A percentile compares a stretch with the other conserved stretches of the same genome.
Conservation (phyloP, 2,329 filamentous ascomycete species). For the Colletotrichum sp. region DNA sequence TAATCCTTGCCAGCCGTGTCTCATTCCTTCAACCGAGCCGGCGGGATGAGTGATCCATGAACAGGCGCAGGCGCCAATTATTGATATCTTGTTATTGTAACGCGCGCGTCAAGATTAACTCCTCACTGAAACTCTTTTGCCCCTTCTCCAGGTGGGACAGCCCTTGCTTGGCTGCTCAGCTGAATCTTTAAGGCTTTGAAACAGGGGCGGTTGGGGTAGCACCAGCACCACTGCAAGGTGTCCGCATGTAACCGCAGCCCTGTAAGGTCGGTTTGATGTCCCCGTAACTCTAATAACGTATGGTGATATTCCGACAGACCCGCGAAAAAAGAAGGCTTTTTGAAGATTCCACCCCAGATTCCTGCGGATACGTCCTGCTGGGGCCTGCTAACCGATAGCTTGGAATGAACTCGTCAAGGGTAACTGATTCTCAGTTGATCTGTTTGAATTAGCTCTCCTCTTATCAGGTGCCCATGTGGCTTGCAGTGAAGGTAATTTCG, state of each 20-base stretch:
- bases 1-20: not conserved
- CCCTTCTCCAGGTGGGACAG: not conserved
- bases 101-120: not conserved
- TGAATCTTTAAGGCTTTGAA: not conserved
- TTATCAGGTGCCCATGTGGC: accelerated
- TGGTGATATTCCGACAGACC: not conserved
- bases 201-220: not conserved
- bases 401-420: not conserved
- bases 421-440: not conserved
- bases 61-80: not conserved
- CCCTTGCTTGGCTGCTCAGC: not conserved
- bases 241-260: not conserved
- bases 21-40: not conserved
- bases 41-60: not conserved
- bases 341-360: not conserved
- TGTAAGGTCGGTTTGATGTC: not conserved
- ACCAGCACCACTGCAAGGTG: not conserved
- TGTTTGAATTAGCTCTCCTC: not conserved
- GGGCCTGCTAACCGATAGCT: not conserved
- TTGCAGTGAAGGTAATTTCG: accelerated
- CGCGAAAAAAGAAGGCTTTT: not conserved
- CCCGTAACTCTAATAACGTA: not conserved
- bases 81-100: not conserved
- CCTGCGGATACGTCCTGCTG: not conserved
- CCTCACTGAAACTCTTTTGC: not conserved